Evolutionary conservation across 139 green algal species (phyloP), one percentile per base, ranked within the genome.

Genomic region (Auxenochlorella protothecoides): DNA sequence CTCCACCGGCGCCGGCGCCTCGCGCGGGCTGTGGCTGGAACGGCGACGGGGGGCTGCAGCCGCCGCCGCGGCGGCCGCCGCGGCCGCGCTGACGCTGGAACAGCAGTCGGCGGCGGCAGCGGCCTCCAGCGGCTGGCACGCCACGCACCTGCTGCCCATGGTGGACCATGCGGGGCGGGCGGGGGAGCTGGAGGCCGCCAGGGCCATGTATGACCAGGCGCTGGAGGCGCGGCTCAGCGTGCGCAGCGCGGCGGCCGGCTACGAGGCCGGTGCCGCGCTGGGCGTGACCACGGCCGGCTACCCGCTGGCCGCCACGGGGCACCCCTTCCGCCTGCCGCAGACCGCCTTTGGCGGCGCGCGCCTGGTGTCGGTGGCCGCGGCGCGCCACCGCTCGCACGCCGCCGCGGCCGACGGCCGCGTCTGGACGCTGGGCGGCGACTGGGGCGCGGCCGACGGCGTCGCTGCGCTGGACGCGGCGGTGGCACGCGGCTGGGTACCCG

Each of bases 381-480:
- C 76, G 14, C 73, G 71, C 3, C 86, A 84, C 76, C 87, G 88
- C 76, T 79, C 62, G 44, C 70, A 73, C 0, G 73, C 72, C 0
- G 75, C 78, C 11, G 89, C 81, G 2, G 70, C 68, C 4, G 67
- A 52, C 0, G 84, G 86, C 2, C 72, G 85, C 55, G 83, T 91
- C 63, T 90, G 86, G 84, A 78, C 79, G 0, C 88, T 78, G 52
- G 85, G 82, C 44, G 83, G 81, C 15, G 80, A 78, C 72, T 89
- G 27, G 27, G 27, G 27, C 27, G 27, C 27, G 27, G 27, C 27
- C 27, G 27, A 44, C 27, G 27, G 27, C 27, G 27, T 44, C 27
- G 27, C 27, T 0, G 27, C 27, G 27, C 27, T 44, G 27, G 27
- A 44, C 27, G 27, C 27, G 27, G 27, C 27, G 27, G 27, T 44